These are phyloP conservation scores for Paramyrothecium roridum DNA, from an alignment of 2,329 filamentous ascomycete species.

Conservation along the genomic window DNA sequence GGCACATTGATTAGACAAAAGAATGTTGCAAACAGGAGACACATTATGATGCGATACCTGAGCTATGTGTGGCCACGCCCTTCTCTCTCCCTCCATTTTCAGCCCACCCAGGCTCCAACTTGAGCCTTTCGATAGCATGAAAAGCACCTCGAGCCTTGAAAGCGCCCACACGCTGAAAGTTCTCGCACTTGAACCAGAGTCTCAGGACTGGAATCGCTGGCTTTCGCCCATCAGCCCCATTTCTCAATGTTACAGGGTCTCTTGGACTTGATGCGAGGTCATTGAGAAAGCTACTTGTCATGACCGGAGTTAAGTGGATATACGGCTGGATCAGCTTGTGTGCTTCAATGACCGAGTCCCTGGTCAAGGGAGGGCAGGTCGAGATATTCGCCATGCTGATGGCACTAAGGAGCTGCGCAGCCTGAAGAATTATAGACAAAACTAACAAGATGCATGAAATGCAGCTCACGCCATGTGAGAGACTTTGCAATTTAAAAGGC, in stretches of 20 bases:
- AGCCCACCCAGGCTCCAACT: constrained; percentile 51
- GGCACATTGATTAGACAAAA: background rate
- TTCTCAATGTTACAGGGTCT: constrained; percentile 39
- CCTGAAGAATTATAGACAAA: background rate
- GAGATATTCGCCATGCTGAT: constrained; percentile 41
- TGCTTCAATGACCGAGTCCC: constrained; percentile 62
- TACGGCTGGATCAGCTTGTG: constrained; percentile 64
- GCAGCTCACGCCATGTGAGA: background rate
- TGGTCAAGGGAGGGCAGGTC: constrained; percentile 58
- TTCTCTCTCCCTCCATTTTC: constrained; percentile 47
- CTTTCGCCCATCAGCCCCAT: constrained; percentile 43
- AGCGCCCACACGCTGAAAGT: constrained; percentile 75
- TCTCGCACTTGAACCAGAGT: constrained; percentile 86
- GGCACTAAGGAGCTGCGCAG: background rate
- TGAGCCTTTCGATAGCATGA: constrained; percentile 67
- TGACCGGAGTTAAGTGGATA: constrained; percentile 73
- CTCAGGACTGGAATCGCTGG: constrained; percentile 59
- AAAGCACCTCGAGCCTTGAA: constrained; percentile 84
- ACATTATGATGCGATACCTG: constrained; percentile 39
- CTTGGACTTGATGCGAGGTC: constrained; percentile 66
- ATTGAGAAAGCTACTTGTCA: constrained; percentile 68
- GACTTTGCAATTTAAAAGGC: background rate
- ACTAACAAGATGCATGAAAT: background rate
- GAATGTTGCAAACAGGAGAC: constrained; percentile 24
- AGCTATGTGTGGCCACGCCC: constrained; percentile 79